Percentiles rank a stretch among this genome's conserved stretches.
These are phyloP conservation scores for Helichrysum umbraculigerum DNA, from an alignment of 129 eudicot species.

Conservation along the genomic window DNA sequence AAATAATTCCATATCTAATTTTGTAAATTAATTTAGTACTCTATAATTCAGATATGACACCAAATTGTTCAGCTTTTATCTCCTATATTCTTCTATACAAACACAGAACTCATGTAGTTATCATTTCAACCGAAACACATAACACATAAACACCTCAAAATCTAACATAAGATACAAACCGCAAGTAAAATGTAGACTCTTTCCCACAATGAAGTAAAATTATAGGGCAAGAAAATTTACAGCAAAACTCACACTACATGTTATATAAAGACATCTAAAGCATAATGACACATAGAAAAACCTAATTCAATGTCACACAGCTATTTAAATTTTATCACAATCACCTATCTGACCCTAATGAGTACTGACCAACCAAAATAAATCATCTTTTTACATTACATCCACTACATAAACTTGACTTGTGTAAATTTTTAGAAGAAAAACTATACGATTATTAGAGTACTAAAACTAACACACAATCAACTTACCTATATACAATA, in stretches of 20 bases:
- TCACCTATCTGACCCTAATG: neutral
- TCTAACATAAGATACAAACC: neutral
- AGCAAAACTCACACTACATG: too few species aligned
- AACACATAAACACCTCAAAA: too few species aligned
- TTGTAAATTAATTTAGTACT: neutral
- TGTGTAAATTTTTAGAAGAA: neutral
- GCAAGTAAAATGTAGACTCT: neutral
- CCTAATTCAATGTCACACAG: neutral
- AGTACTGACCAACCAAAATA: neutral
- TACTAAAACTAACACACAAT: neutral
- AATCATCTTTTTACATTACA: neutral
- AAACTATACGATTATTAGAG: neutral
- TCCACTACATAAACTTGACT: neutral
- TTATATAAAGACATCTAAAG: too few species aligned
- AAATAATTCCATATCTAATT: conserved; percentile 6
- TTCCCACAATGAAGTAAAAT: neutral
- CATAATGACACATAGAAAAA: neutral
- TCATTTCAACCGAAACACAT: too few species aligned
- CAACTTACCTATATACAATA: conserved; percentile 7
- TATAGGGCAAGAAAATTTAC: too few species aligned
- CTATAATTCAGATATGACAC: neutral
- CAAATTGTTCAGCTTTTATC: neutral
- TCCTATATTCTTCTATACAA: neutral
- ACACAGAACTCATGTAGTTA: neutral
- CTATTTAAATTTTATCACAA: conserved; percentile 2